Evolutionary conservation across 2,329 filamentous ascomycete genomes (phyloP).

Genomic region (Trichoderma aggressivum): DNA sequence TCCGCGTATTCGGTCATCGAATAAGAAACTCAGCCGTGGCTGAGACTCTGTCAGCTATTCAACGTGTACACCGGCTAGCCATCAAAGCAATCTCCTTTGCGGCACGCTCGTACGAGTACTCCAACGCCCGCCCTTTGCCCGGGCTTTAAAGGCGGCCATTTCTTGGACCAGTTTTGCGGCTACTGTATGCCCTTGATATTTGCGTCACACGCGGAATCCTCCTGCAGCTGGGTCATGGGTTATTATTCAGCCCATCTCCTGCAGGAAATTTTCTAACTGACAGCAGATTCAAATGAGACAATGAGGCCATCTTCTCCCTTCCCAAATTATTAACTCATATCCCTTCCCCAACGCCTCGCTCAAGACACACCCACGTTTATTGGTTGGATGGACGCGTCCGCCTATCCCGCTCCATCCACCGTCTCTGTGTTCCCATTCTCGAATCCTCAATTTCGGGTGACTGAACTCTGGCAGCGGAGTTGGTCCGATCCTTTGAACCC

Average conservation of each 20-base stretch:
- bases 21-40: background rate
- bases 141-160: background rate
- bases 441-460: background rate
- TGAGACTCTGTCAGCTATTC: background rate
- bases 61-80: background rate
- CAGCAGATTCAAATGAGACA: constrained; percentile 2
- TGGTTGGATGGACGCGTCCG: background rate
- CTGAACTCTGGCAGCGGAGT: background rate
- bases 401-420: background rate
- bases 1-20: background rate
- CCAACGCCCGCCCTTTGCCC: background rate
- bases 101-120: background rate
- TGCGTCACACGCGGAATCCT: constrained; percentile 1
- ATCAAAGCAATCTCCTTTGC: background rate
- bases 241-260: background rate
- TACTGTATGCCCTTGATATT: background rate
- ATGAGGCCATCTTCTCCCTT: constrained; percentile 4
- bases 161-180: background rate
- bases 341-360: background rate
- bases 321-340: background rate
- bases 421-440: background rate
- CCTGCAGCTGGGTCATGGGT: background rate
- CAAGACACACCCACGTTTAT: background rate
- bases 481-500: background rate
- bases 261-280: background rate